These are phyloP conservation scores for Suillus variegatus DNA, from an alignment of 768 basidiomycete genomes.

Conservation along the genomic window DNA sequence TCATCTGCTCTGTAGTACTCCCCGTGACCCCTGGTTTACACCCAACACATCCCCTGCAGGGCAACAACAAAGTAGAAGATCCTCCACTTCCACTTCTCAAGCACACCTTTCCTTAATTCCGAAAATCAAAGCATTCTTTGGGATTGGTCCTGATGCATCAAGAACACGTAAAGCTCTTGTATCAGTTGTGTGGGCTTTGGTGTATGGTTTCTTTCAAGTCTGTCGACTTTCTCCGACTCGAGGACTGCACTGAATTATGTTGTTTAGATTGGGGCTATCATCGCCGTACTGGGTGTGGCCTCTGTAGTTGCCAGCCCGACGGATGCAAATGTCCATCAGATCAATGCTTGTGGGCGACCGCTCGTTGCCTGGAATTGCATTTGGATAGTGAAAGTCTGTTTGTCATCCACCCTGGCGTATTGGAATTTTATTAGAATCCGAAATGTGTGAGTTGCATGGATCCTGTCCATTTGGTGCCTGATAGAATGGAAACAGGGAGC, in stretches of 20 bases:
- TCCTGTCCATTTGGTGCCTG: slow-evolving; percentile 4
- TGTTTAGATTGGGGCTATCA: slow-evolving; percentile 50
- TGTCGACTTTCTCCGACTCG: slow-evolving; percentile 14
- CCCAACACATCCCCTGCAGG: background rate
- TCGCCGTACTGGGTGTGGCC: slow-evolving; percentile 50
- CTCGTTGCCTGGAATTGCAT: slow-evolving; percentile 68
- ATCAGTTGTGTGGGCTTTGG: slow-evolving; percentile 50
- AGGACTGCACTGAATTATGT: slow-evolving; percentile 14
- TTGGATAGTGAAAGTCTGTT: slow-evolving; percentile 56
- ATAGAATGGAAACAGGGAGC: slow-evolving; percentile 22
- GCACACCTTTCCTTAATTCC: slow-evolving; percentile 20
- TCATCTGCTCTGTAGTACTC: background rate
- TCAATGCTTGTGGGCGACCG: slow-evolving; percentile 63
- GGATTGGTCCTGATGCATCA: slow-evolving; percentile 54
- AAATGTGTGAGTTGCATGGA: slow-evolving; percentile 28
- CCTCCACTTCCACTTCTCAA: background rate
- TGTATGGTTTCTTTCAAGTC: slow-evolving; percentile 58
- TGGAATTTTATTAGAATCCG: slow-evolving; percentile 53
- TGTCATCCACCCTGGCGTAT: slow-evolving; percentile 50
- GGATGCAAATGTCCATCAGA: slow-evolving; percentile 46
- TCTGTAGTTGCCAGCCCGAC: slow-evolving; percentile 49
- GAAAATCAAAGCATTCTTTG: slow-evolving; percentile 43
- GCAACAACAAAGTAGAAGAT: slow-evolving; percentile 1
- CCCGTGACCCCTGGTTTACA: background rate
- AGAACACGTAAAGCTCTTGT: slow-evolving; percentile 54